phyloP scores from a whole-genome alignment of 2,329 filamentous ascomycete genomes.

The Peltaster fructicola region DNA sequence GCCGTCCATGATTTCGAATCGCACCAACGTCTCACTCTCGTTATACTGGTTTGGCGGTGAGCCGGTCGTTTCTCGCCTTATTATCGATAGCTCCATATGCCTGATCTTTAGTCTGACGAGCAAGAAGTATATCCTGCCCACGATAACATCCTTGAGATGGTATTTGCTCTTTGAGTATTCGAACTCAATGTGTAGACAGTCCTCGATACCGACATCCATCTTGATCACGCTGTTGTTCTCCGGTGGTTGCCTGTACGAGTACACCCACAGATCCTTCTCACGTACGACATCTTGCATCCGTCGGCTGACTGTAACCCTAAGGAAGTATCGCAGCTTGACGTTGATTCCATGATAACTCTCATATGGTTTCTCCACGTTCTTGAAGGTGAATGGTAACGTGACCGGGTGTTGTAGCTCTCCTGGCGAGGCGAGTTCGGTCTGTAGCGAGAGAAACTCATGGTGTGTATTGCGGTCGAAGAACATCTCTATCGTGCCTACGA shows the following conservation, averaged over 20 bases:
- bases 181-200: constrained; percentile 97
- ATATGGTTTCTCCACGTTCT: constrained; percentile 99
- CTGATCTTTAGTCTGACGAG: constrained; percentile 97
- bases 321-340: constrained; percentile 95
- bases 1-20: constrained; percentile 99
- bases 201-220: constrained; percentile 99
- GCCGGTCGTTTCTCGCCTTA: constrained; percentile 88
- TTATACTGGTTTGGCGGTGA: constrained; percentile 98
- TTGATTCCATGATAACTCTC: constrained; percentile 99
- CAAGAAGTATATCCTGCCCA: constrained; percentile 95
- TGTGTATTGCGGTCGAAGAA: constrained; percentile 99
- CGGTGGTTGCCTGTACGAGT: constrained; percentile 92
- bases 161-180: constrained; percentile 99
- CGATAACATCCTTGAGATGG: constrained; percentile 96
- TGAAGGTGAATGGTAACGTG: constrained; percentile 99
- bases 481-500: constrained; percentile 99
- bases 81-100: constrained; percentile 98
- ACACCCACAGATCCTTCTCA: constrained; percentile 99
- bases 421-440: constrained; percentile 89
- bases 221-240: constrained; percentile 98
- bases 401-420: constrained; percentile 97
- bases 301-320: constrained; percentile 87
- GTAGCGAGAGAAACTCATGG: constrained; percentile 95
- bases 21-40: constrained; percentile 92
- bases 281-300: constrained; percentile 96